Evolutionary conservation across 106 monocot genomes (phyloP).

Genomic region (Allium sativum): DNA sequence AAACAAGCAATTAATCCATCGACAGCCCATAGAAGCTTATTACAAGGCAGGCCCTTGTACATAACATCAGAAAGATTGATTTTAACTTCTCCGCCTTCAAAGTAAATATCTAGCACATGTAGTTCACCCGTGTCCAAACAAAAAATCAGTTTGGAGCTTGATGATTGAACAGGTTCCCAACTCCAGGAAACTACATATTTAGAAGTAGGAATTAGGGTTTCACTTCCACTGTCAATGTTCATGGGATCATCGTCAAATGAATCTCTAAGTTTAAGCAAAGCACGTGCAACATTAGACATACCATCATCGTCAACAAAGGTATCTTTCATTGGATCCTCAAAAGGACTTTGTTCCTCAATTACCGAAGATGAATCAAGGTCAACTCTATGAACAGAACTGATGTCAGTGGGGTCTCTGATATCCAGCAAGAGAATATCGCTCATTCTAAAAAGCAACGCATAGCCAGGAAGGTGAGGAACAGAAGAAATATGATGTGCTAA

Average conservation of each 20-base stretch:
- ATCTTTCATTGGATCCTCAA: slow-evolving; percentile 47
- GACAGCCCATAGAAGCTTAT: slow-evolving; percentile 57
- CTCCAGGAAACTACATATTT: slow-evolving; percentile 62
- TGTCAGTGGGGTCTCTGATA: slow-evolving; percentile 49
- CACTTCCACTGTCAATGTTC: slow-evolving; percentile 49
- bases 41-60: slow-evolving; percentile 55
- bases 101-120: slow-evolving; percentile 45
- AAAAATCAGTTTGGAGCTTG: slow-evolving; percentile 53
- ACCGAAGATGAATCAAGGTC: slow-evolving; percentile 23
- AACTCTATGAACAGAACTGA: slow-evolving; percentile 50
- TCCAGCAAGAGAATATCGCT: slow-evolving; percentile 77
- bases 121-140: slow-evolving; percentile 81
- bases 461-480: slow-evolving; percentile 78
- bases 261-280: slow-evolving; percentile 73
- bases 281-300: slow-evolving; percentile 71
- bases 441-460: slow-evolving; percentile 74
- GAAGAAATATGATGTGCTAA: slow-evolving; percentile 48
- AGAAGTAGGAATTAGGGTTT: slow-evolving; percentile 10
- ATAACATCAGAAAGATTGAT: slow-evolving; percentile 51
- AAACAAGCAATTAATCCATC: slow-evolving; percentile 59
- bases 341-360: slow-evolving; percentile 38
- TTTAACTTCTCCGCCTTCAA: slow-evolving; percentile 29
- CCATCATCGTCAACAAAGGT: slow-evolving; percentile 75
- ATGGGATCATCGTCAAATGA: slow-evolving; percentile 70
- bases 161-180: slow-evolving; percentile 59